Evolutionary conservation across 1,284 basidiomycete species (phyloP).

Genomic region (Irpex sp.): DNA sequence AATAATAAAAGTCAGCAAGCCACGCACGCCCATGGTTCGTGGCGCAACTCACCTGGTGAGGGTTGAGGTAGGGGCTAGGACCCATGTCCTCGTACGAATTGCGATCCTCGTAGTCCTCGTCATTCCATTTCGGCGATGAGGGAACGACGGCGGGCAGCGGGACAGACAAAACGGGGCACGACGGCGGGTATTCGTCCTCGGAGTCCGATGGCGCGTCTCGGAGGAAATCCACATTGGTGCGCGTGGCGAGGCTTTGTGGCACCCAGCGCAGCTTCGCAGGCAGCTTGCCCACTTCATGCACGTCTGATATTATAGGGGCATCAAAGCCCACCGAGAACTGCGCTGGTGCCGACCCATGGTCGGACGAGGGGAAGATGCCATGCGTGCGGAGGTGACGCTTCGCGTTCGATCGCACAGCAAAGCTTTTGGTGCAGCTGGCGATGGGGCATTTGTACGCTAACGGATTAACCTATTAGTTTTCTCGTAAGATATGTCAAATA

Average conservation of each 20-base stretch:
- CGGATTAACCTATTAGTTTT: constrained; percentile 2
- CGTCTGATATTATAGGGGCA: constrained; percentile 38
- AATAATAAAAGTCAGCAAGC: constrained; percentile 4
- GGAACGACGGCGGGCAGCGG: constrained; percentile 29
- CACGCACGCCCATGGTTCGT: constrained; percentile 2
- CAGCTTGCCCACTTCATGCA: constrained; percentile 36
- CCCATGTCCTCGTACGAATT: constrained; percentile 27
- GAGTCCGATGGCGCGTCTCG: constrained; percentile 25
- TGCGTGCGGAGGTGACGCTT: constrained; percentile 60
- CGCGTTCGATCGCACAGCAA: constrained; percentile 63
- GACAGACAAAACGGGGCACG: constrained; percentile 28
- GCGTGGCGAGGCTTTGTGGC: constrained; percentile 32
- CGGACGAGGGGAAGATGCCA: constrained; percentile 33
- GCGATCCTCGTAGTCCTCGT: constrained; percentile 28
- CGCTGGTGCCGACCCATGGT: constrained; percentile 26
- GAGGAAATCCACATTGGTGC: constrained; percentile 29
- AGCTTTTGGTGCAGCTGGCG: constrained; percentile 51
- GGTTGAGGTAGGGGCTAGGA: constrained; percentile 32
- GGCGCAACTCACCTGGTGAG: constrained; percentile 27
- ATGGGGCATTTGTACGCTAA: constrained; percentile 55
- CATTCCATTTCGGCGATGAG: constrained; percentile 23
- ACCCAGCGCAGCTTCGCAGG: constrained; percentile 43
- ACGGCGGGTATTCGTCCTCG: constrained; percentile 29
- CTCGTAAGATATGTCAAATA: constrained; percentile 3
- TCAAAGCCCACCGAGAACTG: constrained; percentile 43